Conservation (phyloP, 352 stramenopile species). For the Aphanomyces astaci region DNA sequence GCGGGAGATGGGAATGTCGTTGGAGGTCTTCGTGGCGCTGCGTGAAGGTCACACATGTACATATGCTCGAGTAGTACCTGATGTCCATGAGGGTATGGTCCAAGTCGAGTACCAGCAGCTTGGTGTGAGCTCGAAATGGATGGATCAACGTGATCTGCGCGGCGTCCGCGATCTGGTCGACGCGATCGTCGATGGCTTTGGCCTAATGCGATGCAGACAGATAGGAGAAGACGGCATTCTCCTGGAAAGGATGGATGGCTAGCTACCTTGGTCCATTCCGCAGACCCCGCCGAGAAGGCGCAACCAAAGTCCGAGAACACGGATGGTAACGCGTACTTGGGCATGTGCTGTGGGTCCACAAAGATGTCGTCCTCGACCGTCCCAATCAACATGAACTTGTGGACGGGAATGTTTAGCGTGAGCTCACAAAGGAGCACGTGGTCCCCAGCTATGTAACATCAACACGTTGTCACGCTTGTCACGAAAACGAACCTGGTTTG, state of each 20-base stretch:
- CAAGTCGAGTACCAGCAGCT: slow-evolving; percentile 80
- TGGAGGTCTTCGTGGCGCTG: slow-evolving; percentile 1
- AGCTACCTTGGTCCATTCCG: slow-evolving; percentile 17
- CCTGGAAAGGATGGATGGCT: slow-evolving; percentile 3
- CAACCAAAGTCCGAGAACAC: slow-evolving; percentile 80
- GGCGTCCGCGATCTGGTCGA: slow-evolving; percentile 58
- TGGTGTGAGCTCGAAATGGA: slow-evolving; percentile 48
- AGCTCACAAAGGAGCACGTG: slow-evolving; percentile 18
- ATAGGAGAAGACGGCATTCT: slow-evolving; percentile 51
- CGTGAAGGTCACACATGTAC: neutral
- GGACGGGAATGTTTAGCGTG: neutral
- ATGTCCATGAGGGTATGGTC: slow-evolving; percentile 87
- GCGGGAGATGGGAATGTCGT: slow-evolving; percentile 5
- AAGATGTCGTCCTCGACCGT: slow-evolving; percentile 24
- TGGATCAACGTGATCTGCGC: slow-evolving; percentile 74
- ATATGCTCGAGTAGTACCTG: slow-evolving; percentile 31
- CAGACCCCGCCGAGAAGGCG: slow-evolving; percentile 53
- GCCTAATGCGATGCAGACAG: no score
- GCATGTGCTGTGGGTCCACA: slow-evolving; percentile 15
- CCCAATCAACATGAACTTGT: slow-evolving; percentile 26
- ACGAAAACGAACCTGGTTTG: slow-evolving; percentile 4
- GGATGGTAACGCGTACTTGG: neutral
- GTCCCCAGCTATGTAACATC: neutral
- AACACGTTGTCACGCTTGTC: neutral
- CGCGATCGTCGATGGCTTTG: slow-evolving; percentile 52